Evolutionary conservation across 495 filamentous ascomycete genomes (phyloP), one percentile per base, ranked within the genome.

Genomic region (Annulohypoxylon nitens): DNA sequence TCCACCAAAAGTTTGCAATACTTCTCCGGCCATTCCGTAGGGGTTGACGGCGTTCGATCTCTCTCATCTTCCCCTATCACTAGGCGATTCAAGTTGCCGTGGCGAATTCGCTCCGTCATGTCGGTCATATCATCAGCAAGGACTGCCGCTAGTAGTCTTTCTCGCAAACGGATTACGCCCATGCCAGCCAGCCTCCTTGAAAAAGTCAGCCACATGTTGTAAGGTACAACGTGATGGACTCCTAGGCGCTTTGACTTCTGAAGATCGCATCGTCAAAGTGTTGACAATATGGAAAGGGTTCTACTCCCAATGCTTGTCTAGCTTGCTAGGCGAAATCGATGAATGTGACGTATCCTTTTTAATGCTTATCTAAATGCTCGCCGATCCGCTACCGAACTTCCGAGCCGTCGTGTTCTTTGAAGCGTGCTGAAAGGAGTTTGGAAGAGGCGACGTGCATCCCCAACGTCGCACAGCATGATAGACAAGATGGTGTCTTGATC

Each of bases 361-460:
- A 82, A 43, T 77, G 57, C 11, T 58, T 61, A 41, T 77, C 72
- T 8, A 82, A 54, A 61, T 82, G 73, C 7, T 48, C 30, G 25
- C 37, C 59, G 2, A 81, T 62, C 26, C 48, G 45, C 39, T 75
- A 66, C 20, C 26, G n/a, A 25, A 65, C 45, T 78, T 78, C 43
- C 72, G 74, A 9, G 63, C 51, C 7, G 54, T 45, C 14, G 70
- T 57, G 3, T 69, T 60, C 23, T 47, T 39, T 16, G 16, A n/a
- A 0, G 47, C 70, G 34, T 64, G 64, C 33, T 69, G n/a, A 4
- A 9, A 4, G 80, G 23, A 3, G 80, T 82, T 26, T 74, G 69
- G 58, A 76, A 82, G 50, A 81, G 34, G 58, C 82, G 54, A 4
- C 81, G 73, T 16, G 79, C 79, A 50, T 82, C 80, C 8, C 76